These are phyloP conservation scores for Jatropha curcas DNA, from an alignment of 345 rosid genomes.

Conservation along the genomic window DNA sequence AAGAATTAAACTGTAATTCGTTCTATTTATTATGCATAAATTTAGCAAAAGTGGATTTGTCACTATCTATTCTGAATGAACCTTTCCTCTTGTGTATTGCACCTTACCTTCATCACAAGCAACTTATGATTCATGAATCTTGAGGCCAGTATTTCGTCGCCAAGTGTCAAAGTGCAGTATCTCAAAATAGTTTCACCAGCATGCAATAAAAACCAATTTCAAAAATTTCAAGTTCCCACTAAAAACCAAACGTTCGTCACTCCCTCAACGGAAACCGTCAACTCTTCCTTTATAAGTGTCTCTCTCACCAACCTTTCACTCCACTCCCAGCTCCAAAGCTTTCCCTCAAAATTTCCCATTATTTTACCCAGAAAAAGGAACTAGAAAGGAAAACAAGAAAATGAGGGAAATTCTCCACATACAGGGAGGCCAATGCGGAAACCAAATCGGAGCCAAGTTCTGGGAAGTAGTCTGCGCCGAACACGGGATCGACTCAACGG, in stretches of 20 bases:
- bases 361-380: constrained; percentile 25
- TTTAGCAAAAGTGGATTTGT: no score
- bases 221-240: constrained; percentile 29
- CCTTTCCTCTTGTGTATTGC: no score
- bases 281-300: constrained; percentile 6
- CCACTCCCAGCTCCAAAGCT: background rate
- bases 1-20: no score
- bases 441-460: constrained; percentile 80
- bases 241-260: constrained; percentile 22
- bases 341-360: constrained; percentile 12
- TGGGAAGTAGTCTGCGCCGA: constrained; percentile 86
- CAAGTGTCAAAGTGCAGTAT: background rate
- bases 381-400: constrained; percentile 19
- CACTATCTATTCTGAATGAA: no score
- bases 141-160: background rate
- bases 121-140: no score
- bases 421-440: constrained; percentile 79
- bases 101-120: no score
- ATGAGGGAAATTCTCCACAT: constrained; percentile 84
- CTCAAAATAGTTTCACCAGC: background rate
- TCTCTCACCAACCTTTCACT: background rate
- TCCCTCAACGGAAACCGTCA: constrained; percentile 23
- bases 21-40: no score
- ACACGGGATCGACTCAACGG: constrained; percentile 79
- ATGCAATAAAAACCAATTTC: constrained; percentile 21